Base-by-base conservation (phyloP, 2,329 filamentous ascomycete species). In the Juglanconis sp. region DNA sequence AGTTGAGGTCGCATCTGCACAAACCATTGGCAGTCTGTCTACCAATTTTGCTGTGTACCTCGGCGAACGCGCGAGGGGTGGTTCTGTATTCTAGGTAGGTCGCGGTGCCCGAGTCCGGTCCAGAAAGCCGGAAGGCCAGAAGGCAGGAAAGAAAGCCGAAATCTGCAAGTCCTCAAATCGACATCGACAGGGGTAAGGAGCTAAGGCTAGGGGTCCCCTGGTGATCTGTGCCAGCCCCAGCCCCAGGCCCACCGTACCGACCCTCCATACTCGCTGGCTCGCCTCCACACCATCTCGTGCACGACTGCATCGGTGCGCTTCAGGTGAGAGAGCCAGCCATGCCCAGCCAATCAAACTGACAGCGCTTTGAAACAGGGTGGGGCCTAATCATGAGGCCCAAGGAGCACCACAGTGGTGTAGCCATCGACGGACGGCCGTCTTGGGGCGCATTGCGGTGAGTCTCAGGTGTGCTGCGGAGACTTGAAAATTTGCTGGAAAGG, bases 261-360 rank as follows among this genome's bases (percentile, higher is more conserved):
- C 46, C 46, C 46, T 48, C 46, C 46, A 48, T 31, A 7, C 40
- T 48, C 24, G 24, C 24, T 24, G 24, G 24, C 24, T 31, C 46
- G 46, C 46, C 17, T 48, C 17, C 24, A 48, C 54, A 50, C 54
- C 54, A 40, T 51, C 54, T 44, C 51, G 52, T 32, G 17, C 11
- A n/a, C 17, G 52, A 24, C 15, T 51, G 47, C 55, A 51, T 46
- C 55, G 48, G 55, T 52, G 55, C 54, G 54, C 55, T 57, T 57
- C 55, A 57, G 55, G 55, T 57, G 55, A 51, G 55, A 35, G 30
- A 10, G 38, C 24, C 38, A 35, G 31, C 38, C 2, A 6, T 17
- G 54, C 54, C 47, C 17, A 40, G 24, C 46, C 46, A 57, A 51
- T 51, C 32, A 51, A 50, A 50, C 36, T 51, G 48, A 51, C 55